These are phyloP conservation scores for Mucor circinelloides DNA, from an alignment of 371 early-diverging fungal species.

Conservation along the genomic window DNA sequence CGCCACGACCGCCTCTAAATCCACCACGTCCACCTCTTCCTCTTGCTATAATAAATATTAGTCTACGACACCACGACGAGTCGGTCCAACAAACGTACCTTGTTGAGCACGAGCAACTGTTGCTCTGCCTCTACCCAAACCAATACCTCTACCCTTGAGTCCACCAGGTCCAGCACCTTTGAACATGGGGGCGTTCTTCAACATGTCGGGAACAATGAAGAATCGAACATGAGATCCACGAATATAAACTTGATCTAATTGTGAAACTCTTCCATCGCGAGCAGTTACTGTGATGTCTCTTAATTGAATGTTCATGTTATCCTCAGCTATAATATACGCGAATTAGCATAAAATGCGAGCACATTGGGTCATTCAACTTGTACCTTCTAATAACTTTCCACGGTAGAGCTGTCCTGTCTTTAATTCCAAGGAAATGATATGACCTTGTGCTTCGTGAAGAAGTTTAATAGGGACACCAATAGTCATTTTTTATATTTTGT, in stretches of 20 bases:
- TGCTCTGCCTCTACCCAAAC: constrained; percentile 85
- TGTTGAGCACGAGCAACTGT: constrained; percentile 84
- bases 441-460: constrained; percentile 97
- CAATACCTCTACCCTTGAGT: constrained; percentile 84
- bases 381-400: constrained; percentile 92
- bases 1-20: constrained; percentile 49
- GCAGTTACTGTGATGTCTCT: constrained; percentile 90
- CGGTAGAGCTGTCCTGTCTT: constrained; percentile 94
- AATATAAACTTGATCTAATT: constrained; percentile 95
- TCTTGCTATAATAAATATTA: constrained; percentile 33
- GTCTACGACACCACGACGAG: background rate
- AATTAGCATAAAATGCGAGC: background rate
- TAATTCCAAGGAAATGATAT: constrained; percentile 93
- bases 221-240: constrained; percentile 96
- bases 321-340: constrained; percentile 76
- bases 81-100: constrained; percentile 13
- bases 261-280: constrained; percentile 88
- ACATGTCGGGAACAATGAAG: constrained; percentile 97
- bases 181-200: constrained; percentile 98
- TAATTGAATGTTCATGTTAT: constrained; percentile 98
- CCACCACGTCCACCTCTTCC: constrained; percentile 54
- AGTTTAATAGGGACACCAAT: constrained; percentile 96
- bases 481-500: constrained; percentile 59
- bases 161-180: constrained; percentile 80
- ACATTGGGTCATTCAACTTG: background rate